These are phyloP conservation scores for Teratosphaeria gauchensis DNA, from an alignment of 2,329 filamentous ascomycete genomes.

Conservation along the genomic window DNA sequence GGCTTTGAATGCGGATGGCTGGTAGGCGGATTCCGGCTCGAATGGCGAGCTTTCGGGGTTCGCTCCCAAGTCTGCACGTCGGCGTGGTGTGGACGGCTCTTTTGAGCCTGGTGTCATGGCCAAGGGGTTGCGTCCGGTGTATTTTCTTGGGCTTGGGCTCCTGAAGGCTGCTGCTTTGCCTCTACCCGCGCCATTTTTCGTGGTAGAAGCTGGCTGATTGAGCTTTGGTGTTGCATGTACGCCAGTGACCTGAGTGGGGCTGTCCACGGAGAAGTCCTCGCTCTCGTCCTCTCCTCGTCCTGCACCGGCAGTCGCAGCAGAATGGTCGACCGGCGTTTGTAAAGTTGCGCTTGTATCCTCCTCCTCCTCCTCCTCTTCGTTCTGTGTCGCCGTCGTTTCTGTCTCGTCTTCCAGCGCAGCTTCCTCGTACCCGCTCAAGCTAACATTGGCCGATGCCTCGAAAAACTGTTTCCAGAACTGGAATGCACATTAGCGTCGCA, in stretches of 20 bases:
- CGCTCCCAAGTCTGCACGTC: not conserved
- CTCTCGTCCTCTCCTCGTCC: conserved; percentile 23
- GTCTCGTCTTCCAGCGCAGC: conserved; percentile 46
- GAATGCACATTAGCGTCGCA: not conserved
- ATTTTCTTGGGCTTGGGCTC: conserved; percentile 28
- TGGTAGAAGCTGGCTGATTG: conserved; percentile 20
- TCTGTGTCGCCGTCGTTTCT: conserved; percentile 32
- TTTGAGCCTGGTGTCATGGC: conserved; percentile 11
- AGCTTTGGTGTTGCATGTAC: conserved; percentile 52
- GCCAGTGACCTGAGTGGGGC: conserved; percentile 37
- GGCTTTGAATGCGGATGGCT: conserved; percentile 18
- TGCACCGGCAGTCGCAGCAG: not conserved
- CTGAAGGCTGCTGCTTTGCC: conserved; percentile 20
- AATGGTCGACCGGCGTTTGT: not conserved
- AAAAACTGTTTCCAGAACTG: conserved; percentile 99
- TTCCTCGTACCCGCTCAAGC: conserved; percentile 88
- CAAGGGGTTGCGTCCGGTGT: conserved; percentile 31
- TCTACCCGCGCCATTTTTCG: conserved; percentile 14
- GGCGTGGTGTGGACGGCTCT: conserved; percentile 20
- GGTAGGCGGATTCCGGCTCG: conserved; percentile 36
- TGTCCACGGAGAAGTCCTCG: conserved; percentile 58
- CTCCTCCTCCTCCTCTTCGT: conserved; percentile 1
- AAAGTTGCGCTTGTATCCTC: not conserved
- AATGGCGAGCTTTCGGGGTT: conserved; percentile 37
- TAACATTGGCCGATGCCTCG: conserved; percentile 94